phyloP scores from a whole-genome alignment of 169 alveolate species.

The Sarcocystis neurona region DNA sequence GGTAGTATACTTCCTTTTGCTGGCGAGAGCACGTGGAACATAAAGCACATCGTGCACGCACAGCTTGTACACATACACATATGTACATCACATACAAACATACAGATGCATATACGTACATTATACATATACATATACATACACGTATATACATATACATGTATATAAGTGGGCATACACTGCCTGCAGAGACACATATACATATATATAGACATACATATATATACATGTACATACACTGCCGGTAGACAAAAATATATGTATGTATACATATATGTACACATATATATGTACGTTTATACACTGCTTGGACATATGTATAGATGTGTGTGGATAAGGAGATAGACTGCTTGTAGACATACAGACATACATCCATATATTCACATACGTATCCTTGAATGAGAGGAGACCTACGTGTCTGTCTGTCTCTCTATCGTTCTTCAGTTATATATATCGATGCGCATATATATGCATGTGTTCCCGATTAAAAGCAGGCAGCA shows the following conservation, averaged over 20 bases:
- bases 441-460: no score
- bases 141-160: neutral
- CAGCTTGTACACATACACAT: neutral
- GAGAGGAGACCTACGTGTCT: neutral
- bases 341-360: no score
- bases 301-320: neutral
- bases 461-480: no score
- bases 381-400: neutral
- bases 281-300: neutral
- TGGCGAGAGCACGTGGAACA: neutral
- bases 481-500: no score
- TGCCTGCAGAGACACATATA: neutral
- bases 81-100: neutral
- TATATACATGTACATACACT: neutral
- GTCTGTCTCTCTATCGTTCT: neutral
- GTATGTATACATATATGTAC: neutral
- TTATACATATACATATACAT: neutral
- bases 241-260: neutral
- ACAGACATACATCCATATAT: neutral
- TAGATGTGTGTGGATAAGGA: no score
- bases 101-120: neutral
- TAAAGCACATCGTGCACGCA: neutral
- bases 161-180: neutral
- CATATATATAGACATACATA: neutral
- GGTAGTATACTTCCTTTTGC: neutral